Base-by-base conservation (phyloP, 2,329 filamentous ascomycete genomes). In the Didymella keratinophila region DNA sequence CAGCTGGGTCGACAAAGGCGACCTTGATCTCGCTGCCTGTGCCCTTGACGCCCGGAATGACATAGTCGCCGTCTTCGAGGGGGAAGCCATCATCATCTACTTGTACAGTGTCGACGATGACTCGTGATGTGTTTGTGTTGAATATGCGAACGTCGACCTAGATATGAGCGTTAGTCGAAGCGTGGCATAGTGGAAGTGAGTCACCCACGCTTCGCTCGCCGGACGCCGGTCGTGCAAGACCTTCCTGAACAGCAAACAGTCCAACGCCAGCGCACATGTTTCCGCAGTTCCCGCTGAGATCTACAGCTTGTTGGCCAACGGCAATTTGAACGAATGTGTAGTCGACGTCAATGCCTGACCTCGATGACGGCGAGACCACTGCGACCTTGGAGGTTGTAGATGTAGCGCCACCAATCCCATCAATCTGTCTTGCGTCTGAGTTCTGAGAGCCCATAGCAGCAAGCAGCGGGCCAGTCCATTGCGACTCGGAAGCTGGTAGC, bases 241-340 rank as follows among this genome's bases (percentile, higher is more conserved):
- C 80, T 44, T 80, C 73, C 76, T 90, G 74, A 68, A 87, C 76
- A 2, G 85, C 86, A 67, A 85, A 87, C 0, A 89, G 88, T 0
- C 88, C 89, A 37, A 92, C 83, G 0, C 86, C 83, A 28, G 85
- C 82, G 3, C 82, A 85, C 87, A 92, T 89, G 70, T 92, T 92
- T 21, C 89, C 89, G 70, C 89, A 92, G 64, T 91, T 92, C 7
- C 88, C 86, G 0, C 86, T 86, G 69, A 85, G 83, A 66, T 92
- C 89, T 2, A 92, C 81, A n/a, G 78, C 75, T 10, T 78, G 78
- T 64, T 88, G 82, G 36, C 82, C 83, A 45, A 92, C 83, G 2
- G 88, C 88, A 7, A 92, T 80, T 47, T 88, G 86, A 2, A 88
- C 84, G 71, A 92, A 92, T 0, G 88, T 92, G 66, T 89, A 92